Evolutionary conservation across 352 stramenopile species (phyloP).

Genomic region (Globisporangium camurandrum): DNA sequence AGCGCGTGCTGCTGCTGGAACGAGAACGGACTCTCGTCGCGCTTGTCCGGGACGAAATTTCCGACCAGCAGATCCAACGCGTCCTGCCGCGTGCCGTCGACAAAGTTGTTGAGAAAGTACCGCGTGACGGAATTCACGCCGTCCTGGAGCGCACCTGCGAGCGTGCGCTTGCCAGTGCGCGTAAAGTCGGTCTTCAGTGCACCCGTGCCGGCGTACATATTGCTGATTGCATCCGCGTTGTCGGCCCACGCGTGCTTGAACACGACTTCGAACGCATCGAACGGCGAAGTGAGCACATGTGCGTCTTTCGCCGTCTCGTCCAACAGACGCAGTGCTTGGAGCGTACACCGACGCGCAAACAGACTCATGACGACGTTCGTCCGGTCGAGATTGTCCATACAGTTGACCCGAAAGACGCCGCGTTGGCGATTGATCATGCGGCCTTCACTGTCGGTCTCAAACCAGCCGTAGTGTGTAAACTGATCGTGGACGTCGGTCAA

Average conservation of each 20-base stretch:
- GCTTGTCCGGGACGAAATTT: conserved; percentile 65
- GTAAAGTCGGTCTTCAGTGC: conserved; percentile 96
- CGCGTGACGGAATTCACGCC: conserved; percentile 91
- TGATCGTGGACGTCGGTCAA: conserved; percentile 66
- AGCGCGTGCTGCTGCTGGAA: conserved; percentile 84
- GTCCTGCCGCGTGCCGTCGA: conserved; percentile 90
- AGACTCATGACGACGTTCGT: conserved; percentile 97
- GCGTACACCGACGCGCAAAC: conserved; percentile 82
- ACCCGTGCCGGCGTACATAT: conserved; percentile 91
- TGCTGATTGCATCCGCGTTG: conserved; percentile 92
- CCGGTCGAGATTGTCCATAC: conserved; percentile 97
- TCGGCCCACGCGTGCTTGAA: conserved; percentile 92
- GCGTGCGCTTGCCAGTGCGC: conserved; percentile 89
- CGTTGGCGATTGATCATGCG: conserved; percentile 69
- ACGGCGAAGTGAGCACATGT: conserved; percentile 47
- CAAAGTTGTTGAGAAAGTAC: conserved; percentile 97
- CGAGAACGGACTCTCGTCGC: conserved; percentile 69
- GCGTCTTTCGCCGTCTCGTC: conserved; percentile 15
- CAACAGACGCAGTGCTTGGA: conserved; percentile 56
- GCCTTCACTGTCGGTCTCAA: conserved; percentile 52
- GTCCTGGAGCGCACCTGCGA: conserved; percentile 88
- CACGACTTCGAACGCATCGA: conserved; percentile 48
- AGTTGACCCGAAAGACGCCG: conserved; percentile 95
- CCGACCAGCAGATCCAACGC: conserved; percentile 89
- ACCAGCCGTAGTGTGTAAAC: conserved; percentile 62